A percentile compares a stretch with the other conserved stretches of the same genome.
Conservation (phyloP, 352 stramenopile genomes). For the Globisporangium abappressorium region DNA sequence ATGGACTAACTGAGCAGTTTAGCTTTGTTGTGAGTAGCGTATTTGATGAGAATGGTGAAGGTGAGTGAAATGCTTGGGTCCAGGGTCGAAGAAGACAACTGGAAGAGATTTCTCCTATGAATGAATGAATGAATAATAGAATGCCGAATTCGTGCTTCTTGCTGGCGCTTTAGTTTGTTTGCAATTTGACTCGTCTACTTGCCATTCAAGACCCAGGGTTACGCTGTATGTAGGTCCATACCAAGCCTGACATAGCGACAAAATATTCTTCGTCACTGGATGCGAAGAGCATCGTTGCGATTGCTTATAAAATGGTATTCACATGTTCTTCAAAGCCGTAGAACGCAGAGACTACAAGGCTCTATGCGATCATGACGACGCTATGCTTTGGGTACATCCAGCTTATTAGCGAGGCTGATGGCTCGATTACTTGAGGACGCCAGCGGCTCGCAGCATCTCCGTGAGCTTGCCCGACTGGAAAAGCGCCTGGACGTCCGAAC, state of each 20-base stretch:
- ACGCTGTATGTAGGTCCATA: no score
- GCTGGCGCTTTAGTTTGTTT: not conserved
- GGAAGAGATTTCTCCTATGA: not conserved
- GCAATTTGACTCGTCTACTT: no score
- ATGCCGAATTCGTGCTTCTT: not conserved
- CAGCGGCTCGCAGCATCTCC: constrained; percentile 74
- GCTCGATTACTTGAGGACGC: constrained; percentile 27
- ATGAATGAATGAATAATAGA: not conserved
- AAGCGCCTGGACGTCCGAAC: constrained; percentile 90
- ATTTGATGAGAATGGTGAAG: not conserved
- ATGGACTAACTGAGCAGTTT: not conserved
- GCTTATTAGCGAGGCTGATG: not conserved
- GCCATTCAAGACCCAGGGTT: no score
- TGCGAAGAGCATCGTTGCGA: no score
- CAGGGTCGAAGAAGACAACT: not conserved
- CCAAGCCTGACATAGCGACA: no score
- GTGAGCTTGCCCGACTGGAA: constrained; percentile 85
- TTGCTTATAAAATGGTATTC: no score
- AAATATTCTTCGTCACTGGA: no score
- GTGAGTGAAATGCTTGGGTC: not conserved
- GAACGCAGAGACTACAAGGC: no score
- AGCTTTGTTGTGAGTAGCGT: not conserved
- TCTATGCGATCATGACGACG: no score
- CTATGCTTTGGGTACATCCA: no score
- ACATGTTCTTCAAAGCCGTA: no score